Base-by-base conservation (phyloP, 2,329 filamentous ascomycete species). In the Fusarium sp. region DNA sequence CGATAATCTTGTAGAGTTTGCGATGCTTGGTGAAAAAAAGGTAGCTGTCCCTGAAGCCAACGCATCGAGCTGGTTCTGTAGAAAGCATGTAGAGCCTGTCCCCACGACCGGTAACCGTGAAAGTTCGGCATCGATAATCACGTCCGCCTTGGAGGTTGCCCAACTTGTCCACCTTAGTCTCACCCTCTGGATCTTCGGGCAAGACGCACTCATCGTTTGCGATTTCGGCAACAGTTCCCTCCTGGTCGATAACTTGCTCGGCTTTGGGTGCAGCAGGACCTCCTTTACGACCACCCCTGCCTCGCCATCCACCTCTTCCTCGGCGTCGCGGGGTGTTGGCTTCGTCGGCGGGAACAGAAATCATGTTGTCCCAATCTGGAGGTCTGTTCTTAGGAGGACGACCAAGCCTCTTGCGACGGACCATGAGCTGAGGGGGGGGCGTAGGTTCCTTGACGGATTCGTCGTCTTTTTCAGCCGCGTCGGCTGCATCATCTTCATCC, bases 21-120 rank as follows among this genome's bases (percentile, higher is more conserved):
- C 94, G 93, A 83, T 99, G 96, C 84, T 98, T 99, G 73, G 96
- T 97, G 87, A 99, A 99, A 88, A 99, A 98, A 32, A 99, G 90
- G 80, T 99, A 99, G 73, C 95, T 98, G 86, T 99, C 96, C 75
- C 96, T 90, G 87, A 99, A 99, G 21, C 96, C 96, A 62, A 97
- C 95, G 79, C 96, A 98, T 74, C 96, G 93, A 30, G 96, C 96
- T 9, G 96, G 97, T 80, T 99, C 96, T 9, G 96, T 99, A 6
- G 96, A 98, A 83, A 99, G 85, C 96, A 99, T 99, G 89, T 99
- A 99, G 16, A 97, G 90, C 63, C 95, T 88, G 56, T 96, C 89
- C 42, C 93, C 95, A 73, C 95, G 91, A 61, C 94, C 95, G 23
- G 91, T 88, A 73, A 99, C 93, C 12, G 93, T 97, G 82, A 99